Conservation (phyloP, 2,329 filamentous ascomycete genomes). For the Falciphora oryzae region DNA sequence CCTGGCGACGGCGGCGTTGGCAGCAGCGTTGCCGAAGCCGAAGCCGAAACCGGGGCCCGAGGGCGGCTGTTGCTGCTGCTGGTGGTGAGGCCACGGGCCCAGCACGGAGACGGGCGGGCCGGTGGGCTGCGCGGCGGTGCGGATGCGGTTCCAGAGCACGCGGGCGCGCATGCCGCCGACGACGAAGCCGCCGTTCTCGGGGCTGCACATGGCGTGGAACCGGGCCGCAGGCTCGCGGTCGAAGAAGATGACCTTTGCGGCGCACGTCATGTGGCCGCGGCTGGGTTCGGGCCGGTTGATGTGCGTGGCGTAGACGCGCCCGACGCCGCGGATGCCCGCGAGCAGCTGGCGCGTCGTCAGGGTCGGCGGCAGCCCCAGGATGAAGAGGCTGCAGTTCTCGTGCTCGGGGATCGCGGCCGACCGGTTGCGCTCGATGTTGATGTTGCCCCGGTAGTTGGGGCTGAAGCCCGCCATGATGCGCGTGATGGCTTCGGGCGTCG, state of each 20-base stretch:
- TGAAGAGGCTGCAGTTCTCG: slow-evolving; percentile 46
- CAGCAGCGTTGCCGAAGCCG: too few relatives aligned
- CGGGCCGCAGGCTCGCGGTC: slow-evolving; percentile 31
- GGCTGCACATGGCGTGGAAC: slow-evolving; percentile 21
- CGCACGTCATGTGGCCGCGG: slow-evolving; percentile 29
- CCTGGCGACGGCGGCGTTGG: slow-evolving; percentile 9
- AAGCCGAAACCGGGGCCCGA: too few relatives aligned
- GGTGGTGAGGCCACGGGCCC: not conserved
- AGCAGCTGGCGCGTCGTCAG: slow-evolving; percentile 38
- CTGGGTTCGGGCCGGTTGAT: slow-evolving; percentile 42
- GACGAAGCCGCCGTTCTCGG: slow-evolving; percentile 25
- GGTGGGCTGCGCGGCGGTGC: slow-evolving; percentile 25
- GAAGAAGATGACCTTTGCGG: slow-evolving; percentile 47
- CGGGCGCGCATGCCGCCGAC: slow-evolving; percentile 31
- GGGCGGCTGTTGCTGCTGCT: too few relatives aligned
- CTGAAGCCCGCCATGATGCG: slow-evolving; percentile 23
- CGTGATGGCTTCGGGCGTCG: not conserved
- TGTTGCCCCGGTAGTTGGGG: slow-evolving; percentile 34
- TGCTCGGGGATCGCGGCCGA: slow-evolving; percentile 32
- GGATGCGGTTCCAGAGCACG: slow-evolving; percentile 44
- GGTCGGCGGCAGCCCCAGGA: slow-evolving; percentile 43
- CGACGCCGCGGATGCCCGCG: slow-evolving; percentile 34
- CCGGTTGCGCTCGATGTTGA: slow-evolving; percentile 28
- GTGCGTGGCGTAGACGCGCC: slow-evolving; percentile 45
- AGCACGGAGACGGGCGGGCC: not conserved